Conservation (phyloP, 1,139 yeast genomes). For the Taphrina flavorubra region DNA sequence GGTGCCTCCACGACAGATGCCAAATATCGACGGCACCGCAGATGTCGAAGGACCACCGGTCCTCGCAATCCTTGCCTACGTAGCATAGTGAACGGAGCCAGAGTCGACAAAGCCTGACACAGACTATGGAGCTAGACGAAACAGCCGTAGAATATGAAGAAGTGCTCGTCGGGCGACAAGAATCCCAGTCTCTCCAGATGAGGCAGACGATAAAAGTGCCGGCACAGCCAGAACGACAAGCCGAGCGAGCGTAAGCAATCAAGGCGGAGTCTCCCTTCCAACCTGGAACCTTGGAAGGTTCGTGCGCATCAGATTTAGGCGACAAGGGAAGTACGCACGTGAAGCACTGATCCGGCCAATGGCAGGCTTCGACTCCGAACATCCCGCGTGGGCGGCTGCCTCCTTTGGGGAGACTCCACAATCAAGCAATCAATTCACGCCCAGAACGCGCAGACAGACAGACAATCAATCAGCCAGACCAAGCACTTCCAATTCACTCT, state of each 20-base stretch:
- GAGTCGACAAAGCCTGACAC: neutral
- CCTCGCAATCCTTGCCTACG: neutral
- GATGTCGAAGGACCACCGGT: neutral
- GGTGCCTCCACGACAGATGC: constrained; percentile 32
- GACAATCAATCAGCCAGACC: constrained; percentile 1
- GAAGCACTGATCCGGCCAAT: neutral
- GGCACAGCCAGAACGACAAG: neutral
- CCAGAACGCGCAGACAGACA: neutral
- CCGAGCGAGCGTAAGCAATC: neutral
- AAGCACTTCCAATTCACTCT: no score
- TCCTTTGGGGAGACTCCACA: constrained; percentile 6
- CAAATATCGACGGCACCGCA: constrained; percentile 7
- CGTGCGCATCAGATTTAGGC: neutral
- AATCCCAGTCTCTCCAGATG: neutral
- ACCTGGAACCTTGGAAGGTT: neutral
- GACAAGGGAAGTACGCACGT: neutral
- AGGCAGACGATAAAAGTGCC: constrained; percentile 6
- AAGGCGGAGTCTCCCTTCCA: neutral
- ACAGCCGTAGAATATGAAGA: neutral
- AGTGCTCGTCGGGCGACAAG: neutral
- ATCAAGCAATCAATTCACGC: neutral
- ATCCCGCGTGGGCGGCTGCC: constrained; percentile 1
- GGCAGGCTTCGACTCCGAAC: neutral
- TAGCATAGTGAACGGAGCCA: neutral
- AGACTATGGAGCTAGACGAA: neutral